Conservation (phyloP, 2,329 filamentous ascomycete species). For the Fusarium siculi region DNA sequence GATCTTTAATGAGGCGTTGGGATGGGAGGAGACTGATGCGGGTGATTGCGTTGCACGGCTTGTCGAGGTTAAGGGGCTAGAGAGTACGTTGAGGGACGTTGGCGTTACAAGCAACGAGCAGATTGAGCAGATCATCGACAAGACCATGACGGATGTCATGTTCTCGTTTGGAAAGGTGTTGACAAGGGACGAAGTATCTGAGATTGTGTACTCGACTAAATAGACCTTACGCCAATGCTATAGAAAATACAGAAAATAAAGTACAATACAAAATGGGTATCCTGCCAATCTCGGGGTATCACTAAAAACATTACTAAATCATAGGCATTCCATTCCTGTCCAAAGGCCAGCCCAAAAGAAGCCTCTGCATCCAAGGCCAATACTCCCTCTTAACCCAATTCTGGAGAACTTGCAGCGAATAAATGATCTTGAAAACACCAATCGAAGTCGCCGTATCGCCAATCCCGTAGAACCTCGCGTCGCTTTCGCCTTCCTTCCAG, state of each 20-base stretch:
- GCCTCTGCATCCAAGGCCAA: constrained; percentile 1
- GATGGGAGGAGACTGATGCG: constrained; percentile 9
- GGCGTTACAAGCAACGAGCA: background rate
- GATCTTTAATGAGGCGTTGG: constrained; percentile 7
- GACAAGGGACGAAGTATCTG: constrained; percentile 1
- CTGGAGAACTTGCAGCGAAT: background rate
- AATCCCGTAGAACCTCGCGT: background rate
- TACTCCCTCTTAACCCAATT: background rate
- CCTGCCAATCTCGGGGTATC: background rate
- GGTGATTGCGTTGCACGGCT: background rate
- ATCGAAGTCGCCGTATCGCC: background rate
- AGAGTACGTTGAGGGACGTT: too few species aligned
- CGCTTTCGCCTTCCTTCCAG: background rate
- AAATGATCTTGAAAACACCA: constrained; percentile 3
- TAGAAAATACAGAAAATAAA: background rate
- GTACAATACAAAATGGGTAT: background rate
- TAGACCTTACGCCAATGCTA: background rate
- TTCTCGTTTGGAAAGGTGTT: constrained; percentile 12
- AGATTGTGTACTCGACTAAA: constrained; percentile 10
- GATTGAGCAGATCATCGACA: constrained; percentile 17
- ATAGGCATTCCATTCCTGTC: background rate
- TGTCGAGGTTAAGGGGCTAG: background rate
- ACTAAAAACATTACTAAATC: background rate
- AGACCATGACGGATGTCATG: constrained; percentile 25
- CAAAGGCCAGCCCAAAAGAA: background rate